phyloP scores from a whole-genome alignment of 768 basidiomycete species.

The Rhodocollybia butyracea region DNA sequence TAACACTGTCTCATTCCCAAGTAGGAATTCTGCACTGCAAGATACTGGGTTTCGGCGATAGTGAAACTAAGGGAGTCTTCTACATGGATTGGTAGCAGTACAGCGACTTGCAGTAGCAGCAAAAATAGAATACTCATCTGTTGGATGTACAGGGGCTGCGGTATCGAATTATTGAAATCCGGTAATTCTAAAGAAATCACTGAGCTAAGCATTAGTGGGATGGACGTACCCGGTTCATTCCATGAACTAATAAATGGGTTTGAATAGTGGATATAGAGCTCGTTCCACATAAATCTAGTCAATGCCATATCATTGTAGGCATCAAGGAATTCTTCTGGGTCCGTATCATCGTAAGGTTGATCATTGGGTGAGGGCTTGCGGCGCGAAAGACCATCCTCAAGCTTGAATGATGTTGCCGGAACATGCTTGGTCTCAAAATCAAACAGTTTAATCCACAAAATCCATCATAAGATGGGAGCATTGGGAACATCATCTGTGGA shows the following conservation, averaged over 20 bases:
- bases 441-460: conserved; percentile 30
- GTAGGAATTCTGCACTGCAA: background rate
- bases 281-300: background rate
- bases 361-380: no score
- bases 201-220: no score
- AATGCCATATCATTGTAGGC: background rate
- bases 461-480: conserved; percentile 33
- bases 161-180: no score
- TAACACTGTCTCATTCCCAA: background rate
- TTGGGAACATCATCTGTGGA: conserved; percentile 31
- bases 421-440: conserved; percentile 35
- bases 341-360: conserved; percentile 13
- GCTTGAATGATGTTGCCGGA: conserved; percentile 22
- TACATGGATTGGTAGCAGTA: background rate
- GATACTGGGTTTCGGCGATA: background rate
- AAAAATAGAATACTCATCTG: background rate
- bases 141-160: background rate
- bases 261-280: no score
- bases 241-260: background rate
- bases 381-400: conserved; percentile 34
- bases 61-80: background rate
- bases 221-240: no score
- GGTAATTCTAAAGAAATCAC: no score
- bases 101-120: background rate
- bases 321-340: conserved; percentile 20